Percentiles rank a stretch among this genome's conserved stretches.
These are phyloP conservation scores for Lepidium sativum DNA, from an alignment of 345 rosid species.

Conservation along the genomic window DNA sequence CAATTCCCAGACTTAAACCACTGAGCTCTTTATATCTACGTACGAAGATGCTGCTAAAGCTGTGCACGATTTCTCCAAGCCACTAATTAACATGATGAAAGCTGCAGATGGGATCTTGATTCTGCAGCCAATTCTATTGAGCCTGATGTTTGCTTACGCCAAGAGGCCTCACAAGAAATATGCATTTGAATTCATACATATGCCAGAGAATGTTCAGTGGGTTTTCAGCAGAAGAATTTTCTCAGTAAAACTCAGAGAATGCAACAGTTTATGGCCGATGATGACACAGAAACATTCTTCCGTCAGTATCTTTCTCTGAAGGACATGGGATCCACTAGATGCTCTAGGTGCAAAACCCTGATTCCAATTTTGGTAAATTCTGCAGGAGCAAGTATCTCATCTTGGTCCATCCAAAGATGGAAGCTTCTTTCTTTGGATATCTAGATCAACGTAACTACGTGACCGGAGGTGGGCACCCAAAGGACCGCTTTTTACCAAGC, in stretches of 20 bases:
- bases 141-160: conserved; percentile 58
- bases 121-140: conserved; percentile 78
- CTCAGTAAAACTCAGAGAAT: conserved; percentile 36
- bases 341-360: conserved; percentile 64
- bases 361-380: conserved; percentile 61
- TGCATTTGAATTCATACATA: conserved; percentile 79
- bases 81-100: conserved; percentile 84
- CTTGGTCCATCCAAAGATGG: conserved; percentile 81
- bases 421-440: conserved; percentile 80
- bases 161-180: conserved; percentile 81
- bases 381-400: conserved; percentile 57
- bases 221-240: conserved; percentile 66
- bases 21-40: conserved; percentile 48
- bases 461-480: conserved; percentile 64
- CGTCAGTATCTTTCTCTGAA: conserved; percentile 53
- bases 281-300: conserved; percentile 56
- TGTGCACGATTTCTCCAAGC: conserved; percentile 77
- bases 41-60: conserved; percentile 68
- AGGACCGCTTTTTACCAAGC: conserved; percentile 77
- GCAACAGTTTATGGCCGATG: conserved; percentile 7
- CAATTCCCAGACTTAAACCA: conserved; percentile 42
- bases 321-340: conserved; percentile 71
- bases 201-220: conserved; percentile 77
- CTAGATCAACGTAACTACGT: conserved; percentile 66
- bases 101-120: conserved; percentile 92